Conservation (phyloP, 768 basidiomycete species). For the Cystofilobasidium capitatum region DNA sequence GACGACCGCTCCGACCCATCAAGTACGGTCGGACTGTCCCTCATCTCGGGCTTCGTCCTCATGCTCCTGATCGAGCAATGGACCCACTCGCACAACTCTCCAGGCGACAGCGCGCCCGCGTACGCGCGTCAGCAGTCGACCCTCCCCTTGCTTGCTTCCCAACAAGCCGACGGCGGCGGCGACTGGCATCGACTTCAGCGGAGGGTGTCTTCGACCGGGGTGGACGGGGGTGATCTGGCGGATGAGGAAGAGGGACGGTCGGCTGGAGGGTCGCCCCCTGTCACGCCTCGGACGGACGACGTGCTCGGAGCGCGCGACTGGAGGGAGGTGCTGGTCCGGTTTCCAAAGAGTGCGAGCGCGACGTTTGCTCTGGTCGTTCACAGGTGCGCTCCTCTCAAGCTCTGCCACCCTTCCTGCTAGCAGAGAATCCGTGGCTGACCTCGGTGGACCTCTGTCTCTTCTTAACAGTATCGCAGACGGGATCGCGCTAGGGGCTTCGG, state of each 20-base stretch:
- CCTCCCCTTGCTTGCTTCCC: conserved; percentile 37
- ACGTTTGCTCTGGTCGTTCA: conserved; percentile 81
- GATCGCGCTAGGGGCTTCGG: conserved; percentile 69
- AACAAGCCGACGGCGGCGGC: conserved; percentile 49
- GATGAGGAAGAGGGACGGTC: not conserved
- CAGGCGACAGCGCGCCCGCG: conserved; percentile 1
- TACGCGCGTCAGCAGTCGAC: conserved; percentile 30
- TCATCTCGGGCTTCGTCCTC: conserved; percentile 29
- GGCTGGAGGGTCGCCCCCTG: not conserved
- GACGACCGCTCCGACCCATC: conserved; percentile 29
- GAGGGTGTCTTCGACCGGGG: conserved; percentile 40
- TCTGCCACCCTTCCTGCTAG: too few species aligned
- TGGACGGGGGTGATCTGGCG: not conserved
- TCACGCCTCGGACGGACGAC: not conserved
- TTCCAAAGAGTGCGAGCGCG: conserved; percentile 36
- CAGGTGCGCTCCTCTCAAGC: not conserved
- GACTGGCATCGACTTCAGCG: conserved; percentile 2
- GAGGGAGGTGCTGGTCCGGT: not conserved
- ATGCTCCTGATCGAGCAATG: conserved; percentile 34
- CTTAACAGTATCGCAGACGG: conserved; percentile 64
- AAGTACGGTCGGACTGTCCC: conserved; percentile 33
- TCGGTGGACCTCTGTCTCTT: not conserved
- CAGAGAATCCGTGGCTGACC: not conserved
- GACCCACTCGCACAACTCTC: conserved; percentile 14
- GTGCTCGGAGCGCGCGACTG: not conserved